Evolutionary conservation across 352 stramenopile species (phyloP), one percentile per base, ranked within the genome.

Genomic region (Globisporangium radiosum): DNA sequence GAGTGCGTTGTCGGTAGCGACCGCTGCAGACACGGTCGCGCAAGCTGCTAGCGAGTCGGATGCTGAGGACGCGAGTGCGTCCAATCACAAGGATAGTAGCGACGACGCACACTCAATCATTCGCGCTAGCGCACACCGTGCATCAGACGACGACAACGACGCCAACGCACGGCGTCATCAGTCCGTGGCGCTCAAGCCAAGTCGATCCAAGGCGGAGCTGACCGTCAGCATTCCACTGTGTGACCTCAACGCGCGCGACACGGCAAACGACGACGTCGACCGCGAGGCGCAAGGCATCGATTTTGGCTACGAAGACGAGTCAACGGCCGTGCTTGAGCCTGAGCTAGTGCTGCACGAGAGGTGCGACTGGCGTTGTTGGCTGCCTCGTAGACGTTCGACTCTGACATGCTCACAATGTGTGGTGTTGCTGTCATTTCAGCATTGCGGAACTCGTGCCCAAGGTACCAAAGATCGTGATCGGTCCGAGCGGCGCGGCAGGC

Each of bases 391-490:
- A 44, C 37, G 49, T 13, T 63, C 19, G 36, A 56, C 6, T 38
- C 43, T 54, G 49, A 25, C 25, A 25, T 17, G n/a, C n/a, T 7
- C 33, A 33, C 1, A 33, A 64, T 8, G 42, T 40, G 1, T 57
- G 38, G 8, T 40, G 13, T 42, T 2, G 37, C 9, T 47, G 47
- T 13, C 8, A 19, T 51, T 6, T 37, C 47, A 83, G 73, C 25
- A 8, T 62, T 5, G 65, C 62, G 15, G 63, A 57, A 6, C 59
- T 68, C 38, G 70, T 71, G 8, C 79, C 82, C 5, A 88, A 87
- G 19, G 48, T 90, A 8, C 79, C 80, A 8, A 72, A 87, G 44
- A 88, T 92, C 13, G 54, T 86, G 15, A 68, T 92, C 9, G 68
- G 76, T 4, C 77, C 79, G 0, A 57, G 73, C 17, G 52, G 52